A percentile compares a stretch with the other conserved stretches of the same genome.
phyloP scores from a whole-genome alignment of 768 basidiomycete species.

The Pleurotus djamor region DNA sequence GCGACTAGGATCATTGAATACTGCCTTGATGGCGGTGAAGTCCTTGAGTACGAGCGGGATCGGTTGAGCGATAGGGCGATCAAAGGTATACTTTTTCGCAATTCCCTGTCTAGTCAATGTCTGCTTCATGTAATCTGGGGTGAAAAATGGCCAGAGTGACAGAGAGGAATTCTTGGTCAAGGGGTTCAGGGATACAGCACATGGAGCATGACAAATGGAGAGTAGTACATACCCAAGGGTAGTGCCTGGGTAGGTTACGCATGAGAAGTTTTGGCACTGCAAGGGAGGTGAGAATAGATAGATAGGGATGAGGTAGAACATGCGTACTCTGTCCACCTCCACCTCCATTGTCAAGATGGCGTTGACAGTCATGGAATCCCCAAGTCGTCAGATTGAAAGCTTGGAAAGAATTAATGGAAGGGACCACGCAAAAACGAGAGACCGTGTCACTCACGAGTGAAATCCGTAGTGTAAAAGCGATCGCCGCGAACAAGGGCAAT shows the following conservation, averaged over 20 bases:
- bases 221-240: slow-evolving; percentile 24
- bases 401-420: slow-evolving; percentile 7
- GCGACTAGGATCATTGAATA: slow-evolving; percentile 27
- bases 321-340: slow-evolving; percentile 29
- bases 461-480: slow-evolving; percentile 49
- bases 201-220: background rate
- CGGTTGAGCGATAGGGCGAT: slow-evolving; percentile 26
- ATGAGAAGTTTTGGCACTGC: slow-evolving; percentile 42
- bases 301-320: background rate
- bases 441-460: slow-evolving; percentile 33
- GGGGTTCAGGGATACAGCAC: background rate
- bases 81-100: slow-evolving; percentile 36
- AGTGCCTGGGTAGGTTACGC: slow-evolving; percentile 39
- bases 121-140: slow-evolving; percentile 33
- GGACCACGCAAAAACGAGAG: background rate
- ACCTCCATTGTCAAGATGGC: slow-evolving; percentile 37
- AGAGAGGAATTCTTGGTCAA: slow-evolving; percentile 38
- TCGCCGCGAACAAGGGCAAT: slow-evolving; percentile 53
- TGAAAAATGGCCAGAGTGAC: slow-evolving; percentile 60
- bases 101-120: slow-evolving; percentile 36
- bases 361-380: slow-evolving; percentile 48
- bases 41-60: slow-evolving; percentile 26
- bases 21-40: slow-evolving; percentile 28
- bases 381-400: slow-evolving; percentile 45
- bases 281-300: background rate